These are phyloP conservation scores for Sclerotinia subarctica DNA, from an alignment of 2,329 filamentous ascomycete species.

Conservation along the genomic window DNA sequence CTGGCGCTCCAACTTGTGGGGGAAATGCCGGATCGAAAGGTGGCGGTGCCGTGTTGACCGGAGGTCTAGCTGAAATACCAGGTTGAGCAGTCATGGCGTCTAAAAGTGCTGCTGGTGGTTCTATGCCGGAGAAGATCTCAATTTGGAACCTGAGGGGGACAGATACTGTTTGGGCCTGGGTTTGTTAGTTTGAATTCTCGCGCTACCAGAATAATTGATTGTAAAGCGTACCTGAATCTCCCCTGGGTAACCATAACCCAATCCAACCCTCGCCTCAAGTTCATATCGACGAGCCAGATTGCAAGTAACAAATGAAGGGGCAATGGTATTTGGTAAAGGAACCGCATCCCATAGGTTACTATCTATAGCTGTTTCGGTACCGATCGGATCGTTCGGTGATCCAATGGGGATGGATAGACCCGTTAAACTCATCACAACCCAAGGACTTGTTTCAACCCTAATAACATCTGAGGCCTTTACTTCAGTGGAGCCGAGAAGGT, in stretches of 20 bases:
- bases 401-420: conserved; percentile 71
- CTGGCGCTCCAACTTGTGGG: conserved; percentile 51
- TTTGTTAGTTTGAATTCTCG: conserved; percentile 21
- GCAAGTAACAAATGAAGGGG: conserved; percentile 83
- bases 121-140: conserved; percentile 83
- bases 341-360: conserved; percentile 68
- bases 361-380: conserved; percentile 68
- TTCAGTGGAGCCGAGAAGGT: conserved; percentile 74
- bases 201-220: neutral
- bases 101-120: conserved; percentile 73
- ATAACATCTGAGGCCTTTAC: conserved; percentile 74
- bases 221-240: conserved; percentile 37
- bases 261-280: conserved; percentile 74
- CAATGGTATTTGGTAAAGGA: conserved; percentile 77
- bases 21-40: conserved; percentile 53
- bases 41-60: conserved; percentile 32
- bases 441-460: conserved; percentile 67
- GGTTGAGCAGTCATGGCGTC: conserved; percentile 52
- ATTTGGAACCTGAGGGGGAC: conserved; percentile 77
- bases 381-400: conserved; percentile 54
- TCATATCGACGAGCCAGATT: conserved; percentile 82
- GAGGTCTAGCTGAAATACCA: conserved; percentile 26
- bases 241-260: conserved; percentile 66
- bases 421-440: conserved; percentile 69
- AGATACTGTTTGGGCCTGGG: conserved; percentile 68